Conservation (phyloP, 345 rosid species). For the Dimocarpus longan region DNA sequence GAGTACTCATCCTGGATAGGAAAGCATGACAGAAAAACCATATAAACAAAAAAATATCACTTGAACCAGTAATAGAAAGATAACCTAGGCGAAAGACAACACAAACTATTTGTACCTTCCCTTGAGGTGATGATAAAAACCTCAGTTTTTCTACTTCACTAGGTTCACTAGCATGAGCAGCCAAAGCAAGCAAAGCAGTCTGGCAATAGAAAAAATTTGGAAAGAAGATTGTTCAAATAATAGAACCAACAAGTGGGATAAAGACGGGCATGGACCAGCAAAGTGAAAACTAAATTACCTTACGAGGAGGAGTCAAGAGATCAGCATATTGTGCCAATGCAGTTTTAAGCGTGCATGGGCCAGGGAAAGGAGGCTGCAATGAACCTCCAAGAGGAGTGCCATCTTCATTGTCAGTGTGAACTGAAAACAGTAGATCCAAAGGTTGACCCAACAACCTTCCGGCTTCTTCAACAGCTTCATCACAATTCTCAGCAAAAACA, state of each 20-base stretch:
- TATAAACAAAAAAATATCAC: conserved; percentile 2
- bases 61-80: neutral
- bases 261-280: conserved; percentile 1
- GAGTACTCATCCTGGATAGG: conserved; percentile 82
- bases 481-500: conserved; percentile 70
- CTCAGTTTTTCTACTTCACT: conserved; percentile 67
- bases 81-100: neutral
- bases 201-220: conserved; percentile 28
- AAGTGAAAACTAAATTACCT: conserved; percentile 45
- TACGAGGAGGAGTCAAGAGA: conserved; percentile 77
- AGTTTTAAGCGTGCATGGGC: conserved; percentile 71
- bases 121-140: conserved; percentile 62
- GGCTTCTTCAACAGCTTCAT: conserved; percentile 78
- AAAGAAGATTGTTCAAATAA: neutral
- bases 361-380: conserved; percentile 78
- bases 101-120: conserved; percentile 51
- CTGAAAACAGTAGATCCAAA: conserved; percentile 68
- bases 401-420: conserved; percentile 75
- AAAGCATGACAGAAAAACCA: neutral
- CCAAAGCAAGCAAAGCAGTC: conserved; percentile 89
- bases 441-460: conserved; percentile 68
- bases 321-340: conserved; percentile 77
- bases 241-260: conserved; percentile 6
- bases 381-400: conserved; percentile 73
- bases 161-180: conserved; percentile 89